Percentiles rank a stretch among this genome's conserved stretches.
phyloP scores from a whole-genome alignment of 495 filamentous ascomycete genomes.

The Talaromyces ruber region DNA sequence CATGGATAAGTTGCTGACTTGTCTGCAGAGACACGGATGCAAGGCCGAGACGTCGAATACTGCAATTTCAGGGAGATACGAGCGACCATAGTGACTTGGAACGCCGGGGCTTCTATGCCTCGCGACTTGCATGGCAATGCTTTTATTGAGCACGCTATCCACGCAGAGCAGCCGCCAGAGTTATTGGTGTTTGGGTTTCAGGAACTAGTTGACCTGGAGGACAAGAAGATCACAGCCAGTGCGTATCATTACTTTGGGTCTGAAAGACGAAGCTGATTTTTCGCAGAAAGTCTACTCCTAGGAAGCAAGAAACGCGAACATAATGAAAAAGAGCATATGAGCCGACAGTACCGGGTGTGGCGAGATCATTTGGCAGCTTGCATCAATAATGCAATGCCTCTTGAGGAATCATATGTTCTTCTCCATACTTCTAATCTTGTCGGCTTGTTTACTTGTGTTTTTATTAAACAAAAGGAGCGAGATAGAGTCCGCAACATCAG shows the following conservation, averaged over 20 bases:
- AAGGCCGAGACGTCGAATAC: conserved; percentile 66
- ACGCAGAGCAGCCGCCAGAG: conserved; percentile 67
- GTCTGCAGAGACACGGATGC: conserved; percentile 68
- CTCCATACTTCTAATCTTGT: conserved; percentile 85
- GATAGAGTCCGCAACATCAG: conserved; percentile 66
- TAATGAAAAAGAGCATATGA: conserved; percentile 87
- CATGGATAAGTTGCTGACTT: conserved; percentile 17
- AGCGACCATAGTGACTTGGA: conserved; percentile 83
- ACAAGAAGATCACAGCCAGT: conserved; percentile 96
- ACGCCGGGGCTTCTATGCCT: conserved; percentile 87
- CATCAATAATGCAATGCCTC: conserved; percentile 76
- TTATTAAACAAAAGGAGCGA: conserved; percentile 73
- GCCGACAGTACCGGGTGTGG: conserved; percentile 95
- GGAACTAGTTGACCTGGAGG: conserved; percentile 91
- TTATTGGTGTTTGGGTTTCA: conserved; percentile 96
- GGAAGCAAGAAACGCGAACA: conserved; percentile 80
- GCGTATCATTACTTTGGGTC: conserved; percentile 19
- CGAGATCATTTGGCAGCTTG: conserved; percentile 73
- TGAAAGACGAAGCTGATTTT: conserved; percentile 13
- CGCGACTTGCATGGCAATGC: conserved; percentile 64
- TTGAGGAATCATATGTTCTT: conserved; percentile 69
- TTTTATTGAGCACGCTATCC: conserved; percentile 70
- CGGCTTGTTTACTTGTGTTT: conserved; percentile 91
- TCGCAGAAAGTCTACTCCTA: conserved; percentile 53
- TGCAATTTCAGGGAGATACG: conserved; percentile 77